Evolutionary conservation across 306 rosid species (phyloP).

Genomic region (Vicia sativa): DNA sequence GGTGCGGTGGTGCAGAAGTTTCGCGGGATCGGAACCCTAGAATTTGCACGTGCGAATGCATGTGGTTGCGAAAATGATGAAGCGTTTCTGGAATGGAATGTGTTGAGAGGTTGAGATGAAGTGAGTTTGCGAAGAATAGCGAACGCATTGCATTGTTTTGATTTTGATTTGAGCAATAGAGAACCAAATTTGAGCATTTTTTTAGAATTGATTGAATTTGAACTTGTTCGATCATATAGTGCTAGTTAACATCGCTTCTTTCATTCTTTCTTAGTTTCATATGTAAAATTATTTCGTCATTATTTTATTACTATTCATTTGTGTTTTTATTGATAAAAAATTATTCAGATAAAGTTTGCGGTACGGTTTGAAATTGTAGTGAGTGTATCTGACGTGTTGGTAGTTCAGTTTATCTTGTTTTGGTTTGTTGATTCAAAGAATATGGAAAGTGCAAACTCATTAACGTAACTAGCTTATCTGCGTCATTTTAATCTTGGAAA

Average conservation of each 20-base stretch:
- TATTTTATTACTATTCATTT: neutral
- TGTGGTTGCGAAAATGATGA: slow-evolving; percentile 22
- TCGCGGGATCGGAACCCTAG: slow-evolving; percentile 42
- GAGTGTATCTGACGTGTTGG: neutral
- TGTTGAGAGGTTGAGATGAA: slow-evolving; percentile 8
- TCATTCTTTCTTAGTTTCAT: neutral
- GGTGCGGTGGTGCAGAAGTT: slow-evolving; percentile 54
- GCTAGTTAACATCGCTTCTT: neutral
- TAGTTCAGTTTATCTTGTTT: neutral
- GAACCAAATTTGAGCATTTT: slow-evolving; percentile 51
- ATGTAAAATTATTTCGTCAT: neutral
- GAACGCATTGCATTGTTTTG: neutral
- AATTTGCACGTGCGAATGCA: neutral
- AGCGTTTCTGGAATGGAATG: neutral
- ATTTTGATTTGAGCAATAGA: slow-evolving; percentile 49
- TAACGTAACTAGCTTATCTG: no score
- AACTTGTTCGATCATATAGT: neutral
- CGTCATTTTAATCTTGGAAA: no score
- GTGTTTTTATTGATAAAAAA: neutral
- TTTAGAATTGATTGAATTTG: neutral
- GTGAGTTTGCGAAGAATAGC: neutral
- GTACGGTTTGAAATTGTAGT: neutral
- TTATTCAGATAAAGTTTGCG: neutral
- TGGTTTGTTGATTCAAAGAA: no score
- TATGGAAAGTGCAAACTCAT: no score